These are phyloP conservation scores for Phytophthora cajani DNA, from an alignment of 352 stramenopile genomes.

Conservation along the genomic window DNA sequence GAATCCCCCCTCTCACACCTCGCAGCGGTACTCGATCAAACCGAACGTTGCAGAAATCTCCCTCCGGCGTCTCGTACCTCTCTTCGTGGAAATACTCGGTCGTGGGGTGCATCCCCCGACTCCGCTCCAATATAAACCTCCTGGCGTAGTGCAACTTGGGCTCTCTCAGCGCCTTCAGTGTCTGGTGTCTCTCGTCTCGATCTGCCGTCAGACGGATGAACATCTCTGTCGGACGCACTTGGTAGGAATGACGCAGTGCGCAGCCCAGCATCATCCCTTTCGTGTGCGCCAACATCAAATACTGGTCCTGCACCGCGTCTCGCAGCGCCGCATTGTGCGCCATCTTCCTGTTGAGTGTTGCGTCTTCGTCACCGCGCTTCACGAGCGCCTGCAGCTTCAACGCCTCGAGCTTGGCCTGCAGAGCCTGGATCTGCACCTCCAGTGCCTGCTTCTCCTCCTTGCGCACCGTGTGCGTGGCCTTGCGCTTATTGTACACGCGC, in stretches of 20 bases:
- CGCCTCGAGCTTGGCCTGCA: constrained; percentile 30
- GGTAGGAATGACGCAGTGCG: constrained; percentile 25
- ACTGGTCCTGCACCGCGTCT: constrained; percentile 30
- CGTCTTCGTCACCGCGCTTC: constrained; percentile 15
- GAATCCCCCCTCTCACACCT: constrained; percentile 32
- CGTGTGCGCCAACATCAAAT: constrained; percentile 29
- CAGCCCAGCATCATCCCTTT: constrained; percentile 30
- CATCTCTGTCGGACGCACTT: constrained; percentile 36
- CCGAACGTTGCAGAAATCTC: constrained; percentile 50
- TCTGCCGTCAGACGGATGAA: constrained; percentile 34
- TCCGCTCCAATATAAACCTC: constrained; percentile 41
- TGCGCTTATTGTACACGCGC: constrained; percentile 29
- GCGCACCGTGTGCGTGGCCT: constrained; percentile 30
- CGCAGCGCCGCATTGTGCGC: constrained; percentile 26
- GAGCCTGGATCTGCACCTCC: constrained; percentile 13
- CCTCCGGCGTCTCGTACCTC: constrained; percentile 44
- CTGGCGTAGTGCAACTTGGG: constrained; percentile 36
- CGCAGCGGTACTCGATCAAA: constrained; percentile 53
- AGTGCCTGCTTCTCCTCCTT: constrained; percentile 38
- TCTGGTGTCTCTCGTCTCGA: constrained; percentile 33
- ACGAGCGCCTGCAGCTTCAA: constrained; percentile 31
- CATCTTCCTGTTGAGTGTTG: constrained; percentile 4
- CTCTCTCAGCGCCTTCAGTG: constrained; percentile 34
- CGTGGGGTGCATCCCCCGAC: constrained; percentile 33
- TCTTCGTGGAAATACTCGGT: constrained; percentile 42